These are phyloP conservation scores for Aspergillus awamori DNA, from an alignment of 2,329 filamentous ascomycete species.

Conservation along the genomic window DNA sequence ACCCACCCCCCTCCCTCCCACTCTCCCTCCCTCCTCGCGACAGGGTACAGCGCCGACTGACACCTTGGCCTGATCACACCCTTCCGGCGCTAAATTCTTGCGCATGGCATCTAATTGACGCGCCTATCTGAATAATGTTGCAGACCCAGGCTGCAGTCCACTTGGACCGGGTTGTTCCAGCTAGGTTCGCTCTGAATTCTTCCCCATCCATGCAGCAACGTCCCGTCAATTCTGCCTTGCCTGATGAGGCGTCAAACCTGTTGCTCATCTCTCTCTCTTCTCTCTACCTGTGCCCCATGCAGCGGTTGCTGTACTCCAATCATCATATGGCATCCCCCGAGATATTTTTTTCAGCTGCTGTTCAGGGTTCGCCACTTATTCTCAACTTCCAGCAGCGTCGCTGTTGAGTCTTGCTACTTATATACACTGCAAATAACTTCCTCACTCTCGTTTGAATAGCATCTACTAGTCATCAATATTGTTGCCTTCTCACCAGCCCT, in stretches of 20 bases:
- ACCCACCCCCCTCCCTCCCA: background rate
- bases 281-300: slow-evolving; percentile 26
- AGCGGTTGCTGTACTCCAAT: slow-evolving; percentile 31
- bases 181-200: slow-evolving; percentile 21
- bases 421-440: slow-evolving; percentile 27
- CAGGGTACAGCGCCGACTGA: slow-evolving; percentile 23
- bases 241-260: slow-evolving; percentile 33
- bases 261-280: slow-evolving; percentile 27
- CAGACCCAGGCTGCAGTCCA: slow-evolving; percentile 33
- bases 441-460: slow-evolving; percentile 4
- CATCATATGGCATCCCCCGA: slow-evolving; percentile 28
- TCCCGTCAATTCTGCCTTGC: slow-evolving; percentile 41
- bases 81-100: slow-evolving; percentile 36
- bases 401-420: slow-evolving; percentile 29
- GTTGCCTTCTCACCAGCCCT: background rate
- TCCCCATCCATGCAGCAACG: slow-evolving; percentile 29
- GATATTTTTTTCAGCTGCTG: slow-evolving; percentile 32
- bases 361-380: slow-evolving; percentile 29
- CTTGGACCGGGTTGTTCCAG: slow-evolving; percentile 27
- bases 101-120: slow-evolving; percentile 26
- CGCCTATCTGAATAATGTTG: slow-evolving; percentile 29
- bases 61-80: slow-evolving; percentile 28
- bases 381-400: slow-evolving; percentile 24
- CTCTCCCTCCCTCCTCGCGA: background rate
- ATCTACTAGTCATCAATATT: slow-evolving; percentile 1